Percentiles rank a stretch among this genome's conserved stretches.
These are phyloP conservation scores for Aspergillus sp. DNA, from an alignment of 2,329 filamentous ascomycete species.

Conservation along the genomic window DNA sequence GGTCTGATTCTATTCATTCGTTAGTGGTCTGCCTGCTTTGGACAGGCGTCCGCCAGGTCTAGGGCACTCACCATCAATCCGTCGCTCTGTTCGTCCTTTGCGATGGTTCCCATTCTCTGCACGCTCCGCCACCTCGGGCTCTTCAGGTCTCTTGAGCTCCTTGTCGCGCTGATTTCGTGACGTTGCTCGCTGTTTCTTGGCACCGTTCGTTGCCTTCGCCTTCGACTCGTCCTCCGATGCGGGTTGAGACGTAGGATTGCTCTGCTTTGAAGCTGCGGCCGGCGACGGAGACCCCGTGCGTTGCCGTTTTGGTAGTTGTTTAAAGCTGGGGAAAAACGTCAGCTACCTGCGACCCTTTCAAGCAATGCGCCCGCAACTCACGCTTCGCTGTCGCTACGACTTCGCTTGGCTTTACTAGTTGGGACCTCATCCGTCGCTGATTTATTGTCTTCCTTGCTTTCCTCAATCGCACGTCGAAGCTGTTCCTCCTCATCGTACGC, in stretches of 20 bases:
- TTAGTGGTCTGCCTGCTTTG: slow-evolving; percentile 14
- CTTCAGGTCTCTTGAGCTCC: slow-evolving; percentile 42
- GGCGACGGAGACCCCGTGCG: slow-evolving; percentile 70
- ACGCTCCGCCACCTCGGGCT: slow-evolving; percentile 60
- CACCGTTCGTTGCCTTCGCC: slow-evolving; percentile 28
- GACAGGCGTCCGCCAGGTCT: neutral
- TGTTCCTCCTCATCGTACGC: slow-evolving; percentile 94
- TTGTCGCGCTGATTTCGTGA: slow-evolving; percentile 48
- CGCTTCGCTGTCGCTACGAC: slow-evolving; percentile 89
- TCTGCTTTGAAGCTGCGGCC: slow-evolving; percentile 47
- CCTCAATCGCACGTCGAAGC: slow-evolving; percentile 80
- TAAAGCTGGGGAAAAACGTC: slow-evolving; percentile 50
- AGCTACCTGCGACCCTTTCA: slow-evolving; percentile 8
- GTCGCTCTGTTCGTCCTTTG: slow-evolving; percentile 71
- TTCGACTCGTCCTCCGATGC: slow-evolving; percentile 60
- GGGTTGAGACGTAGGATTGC: slow-evolving; percentile 36
- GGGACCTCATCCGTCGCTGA: slow-evolving; percentile 46
- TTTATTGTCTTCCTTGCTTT: slow-evolving; percentile 75
- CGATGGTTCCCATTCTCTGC: slow-evolving; percentile 69
- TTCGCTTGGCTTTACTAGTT: slow-evolving; percentile 66
- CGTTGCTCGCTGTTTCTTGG: slow-evolving; percentile 53
- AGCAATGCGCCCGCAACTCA: slow-evolving; percentile 46
- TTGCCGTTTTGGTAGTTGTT: slow-evolving; percentile 66
- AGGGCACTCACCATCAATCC: slow-evolving; percentile 62
- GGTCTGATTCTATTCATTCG: slow-evolving; percentile 57